phyloP scores from a whole-genome alignment of 306 rosid species.

The Rosa lucieae region DNA sequence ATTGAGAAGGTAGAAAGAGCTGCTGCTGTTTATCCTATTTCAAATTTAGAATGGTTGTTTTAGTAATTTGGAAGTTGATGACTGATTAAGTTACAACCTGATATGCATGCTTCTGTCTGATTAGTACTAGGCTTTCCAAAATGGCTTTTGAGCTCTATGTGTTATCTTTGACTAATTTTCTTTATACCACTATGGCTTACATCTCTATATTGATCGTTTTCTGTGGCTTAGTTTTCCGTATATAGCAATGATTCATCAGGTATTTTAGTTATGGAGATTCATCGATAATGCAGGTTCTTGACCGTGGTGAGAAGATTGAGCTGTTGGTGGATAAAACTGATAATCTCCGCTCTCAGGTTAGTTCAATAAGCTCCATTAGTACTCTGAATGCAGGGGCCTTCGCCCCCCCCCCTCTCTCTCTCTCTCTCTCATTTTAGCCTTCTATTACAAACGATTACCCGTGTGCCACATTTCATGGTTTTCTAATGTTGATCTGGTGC shows the following conservation, averaged over 20 bases:
- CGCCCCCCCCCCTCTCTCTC: neutral
- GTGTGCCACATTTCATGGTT: neutral
- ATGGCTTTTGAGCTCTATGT: neutral
- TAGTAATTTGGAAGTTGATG: neutral
- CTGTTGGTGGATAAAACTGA: constrained; percentile 92
- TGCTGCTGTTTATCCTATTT: neutral
- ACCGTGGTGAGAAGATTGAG: constrained; percentile 96
- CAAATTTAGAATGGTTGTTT: no score
- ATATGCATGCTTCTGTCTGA: constrained; percentile 10
- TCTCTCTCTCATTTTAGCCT: no score
- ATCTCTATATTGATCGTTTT: neutral
- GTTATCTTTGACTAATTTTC: neutral
- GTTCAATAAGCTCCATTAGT: constrained; percentile 6
- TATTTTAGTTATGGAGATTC: constrained; percentile 2
- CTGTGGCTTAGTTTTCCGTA: neutral
- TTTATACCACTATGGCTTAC: neutral
- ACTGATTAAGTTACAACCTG: neutral
- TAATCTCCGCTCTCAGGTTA: constrained; percentile 93
- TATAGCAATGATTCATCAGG: neutral
- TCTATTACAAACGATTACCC: no score
- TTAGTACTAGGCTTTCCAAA: neutral
- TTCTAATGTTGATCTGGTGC: neutral
- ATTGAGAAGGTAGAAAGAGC: constrained; percentile 69
- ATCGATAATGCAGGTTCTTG: constrained; percentile 68
- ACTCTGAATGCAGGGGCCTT: neutral